Evolutionary conservation across 768 basidiomycete genomes (phyloP).

Genomic region (Podaxis rugospora): DNA sequence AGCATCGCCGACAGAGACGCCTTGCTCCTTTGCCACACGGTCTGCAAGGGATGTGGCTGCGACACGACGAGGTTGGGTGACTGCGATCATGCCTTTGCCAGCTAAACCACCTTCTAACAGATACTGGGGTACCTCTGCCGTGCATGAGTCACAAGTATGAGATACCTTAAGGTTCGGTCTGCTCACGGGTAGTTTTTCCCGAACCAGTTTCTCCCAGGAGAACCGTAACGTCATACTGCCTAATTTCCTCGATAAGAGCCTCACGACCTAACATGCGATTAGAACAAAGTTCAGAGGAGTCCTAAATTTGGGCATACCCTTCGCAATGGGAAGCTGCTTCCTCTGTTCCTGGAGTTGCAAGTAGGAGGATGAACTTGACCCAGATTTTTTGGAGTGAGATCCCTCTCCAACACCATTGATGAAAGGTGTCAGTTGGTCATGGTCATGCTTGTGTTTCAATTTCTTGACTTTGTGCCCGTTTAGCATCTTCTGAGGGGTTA

Average conservation of each 20-base stretch:
- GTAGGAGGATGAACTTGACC: constrained; percentile 20
- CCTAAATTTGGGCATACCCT: constrained; percentile 41
- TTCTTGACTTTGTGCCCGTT: constrained; percentile 29
- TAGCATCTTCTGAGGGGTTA: constrained; percentile 10
- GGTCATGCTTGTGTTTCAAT: constrained; percentile 21
- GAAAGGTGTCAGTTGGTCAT: not conserved
- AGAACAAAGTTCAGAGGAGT: not conserved
- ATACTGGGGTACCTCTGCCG: constrained; percentile 92
- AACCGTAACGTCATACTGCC: constrained; percentile 77
- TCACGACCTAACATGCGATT: constrained; percentile 56
- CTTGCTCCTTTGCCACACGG: constrained; percentile 85
- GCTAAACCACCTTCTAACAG: constrained; percentile 79
- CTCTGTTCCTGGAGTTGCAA: constrained; percentile 58
- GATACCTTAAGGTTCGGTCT: not conserved
- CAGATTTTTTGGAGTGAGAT: constrained; percentile 16
- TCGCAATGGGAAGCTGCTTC: constrained; percentile 71
- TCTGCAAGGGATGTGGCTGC: constrained; percentile 93
- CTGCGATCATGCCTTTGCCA: constrained; percentile 71
- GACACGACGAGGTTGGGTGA: constrained; percentile 93
- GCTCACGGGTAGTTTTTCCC: constrained; percentile 96
- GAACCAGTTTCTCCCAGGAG: constrained; percentile 97
- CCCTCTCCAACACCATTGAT: constrained; percentile 9
- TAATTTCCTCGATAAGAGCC: constrained; percentile 67
- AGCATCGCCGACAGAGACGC: constrained; percentile 60
- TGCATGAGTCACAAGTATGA: not conserved